phyloP scores from a whole-genome alignment of 495 filamentous ascomycete species.

The Aspergillus nanangensis region DNA sequence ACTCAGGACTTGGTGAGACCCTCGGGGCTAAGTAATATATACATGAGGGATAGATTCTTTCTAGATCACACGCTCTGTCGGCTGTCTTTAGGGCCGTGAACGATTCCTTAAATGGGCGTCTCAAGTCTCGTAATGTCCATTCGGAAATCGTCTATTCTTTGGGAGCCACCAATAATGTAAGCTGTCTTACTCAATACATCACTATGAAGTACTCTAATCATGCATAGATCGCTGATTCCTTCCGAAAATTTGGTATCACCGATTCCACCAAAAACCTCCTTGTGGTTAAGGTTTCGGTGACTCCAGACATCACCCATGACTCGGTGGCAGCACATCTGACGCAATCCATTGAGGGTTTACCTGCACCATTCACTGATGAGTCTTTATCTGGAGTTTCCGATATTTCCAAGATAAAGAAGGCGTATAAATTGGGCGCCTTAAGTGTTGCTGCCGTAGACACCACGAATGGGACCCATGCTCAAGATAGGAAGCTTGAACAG shows the following conservation, averaged over 20 bases:
- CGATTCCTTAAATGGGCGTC: constrained; percentile 51
- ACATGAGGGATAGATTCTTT: constrained; percentile 48
- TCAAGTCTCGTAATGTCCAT: constrained; percentile 84
- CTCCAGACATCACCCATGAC: constrained; percentile 45
- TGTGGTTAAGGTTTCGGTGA: constrained; percentile 64
- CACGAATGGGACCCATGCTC: constrained; percentile 19
- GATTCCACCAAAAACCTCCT: constrained; percentile 65
- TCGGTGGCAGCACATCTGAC: constrained; percentile 59
- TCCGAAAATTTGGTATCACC: constrained; percentile 78
- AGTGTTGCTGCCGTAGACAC: constrained; percentile 29
- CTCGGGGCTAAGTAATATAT: no score
- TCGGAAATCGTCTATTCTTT: constrained; percentile 87
- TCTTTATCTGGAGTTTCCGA: constrained; percentile 55
- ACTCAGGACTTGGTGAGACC: no score
- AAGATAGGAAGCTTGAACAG: constrained; percentile 53
- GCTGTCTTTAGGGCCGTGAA: constrained; percentile 77
- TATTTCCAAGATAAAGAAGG: constrained; percentile 66
- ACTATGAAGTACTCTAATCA: constrained; percentile 13
- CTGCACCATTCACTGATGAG: constrained; percentile 60
- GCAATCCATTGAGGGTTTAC: constrained; percentile 56
- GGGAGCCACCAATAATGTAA: constrained; percentile 80
- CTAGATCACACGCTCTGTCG: constrained; percentile 65
- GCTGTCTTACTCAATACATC: constrained; percentile 4
- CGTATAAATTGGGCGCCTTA: constrained; percentile 69
- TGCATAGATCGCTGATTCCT: constrained; percentile 79